phyloP scores from a whole-genome alignment of 306 rosid species.

The Chamaecrista fasciculata region DNA sequence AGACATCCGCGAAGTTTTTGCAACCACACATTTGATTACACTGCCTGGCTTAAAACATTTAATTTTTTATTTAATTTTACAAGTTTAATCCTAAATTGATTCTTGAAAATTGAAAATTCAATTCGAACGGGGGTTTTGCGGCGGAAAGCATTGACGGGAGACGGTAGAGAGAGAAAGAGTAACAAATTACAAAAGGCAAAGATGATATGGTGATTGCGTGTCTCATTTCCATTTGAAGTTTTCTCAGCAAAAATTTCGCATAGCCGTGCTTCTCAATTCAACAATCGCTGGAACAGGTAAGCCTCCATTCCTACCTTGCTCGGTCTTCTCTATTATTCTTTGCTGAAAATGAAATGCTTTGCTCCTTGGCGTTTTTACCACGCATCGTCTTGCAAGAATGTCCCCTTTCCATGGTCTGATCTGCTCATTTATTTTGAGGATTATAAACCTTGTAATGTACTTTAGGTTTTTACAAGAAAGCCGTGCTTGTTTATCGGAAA shows the following conservation, averaged over 20 bases:
- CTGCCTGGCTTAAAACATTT: neutral
- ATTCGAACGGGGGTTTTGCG: neutral
- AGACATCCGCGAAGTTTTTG: neutral
- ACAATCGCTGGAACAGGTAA: neutral
- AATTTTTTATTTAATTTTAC: neutral
- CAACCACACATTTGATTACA: neutral
- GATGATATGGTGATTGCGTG: constrained; percentile 40
- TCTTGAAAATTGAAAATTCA: neutral
- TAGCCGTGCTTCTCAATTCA: constrained; percentile 20
- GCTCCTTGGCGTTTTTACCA: neutral
- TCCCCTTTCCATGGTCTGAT: neutral
- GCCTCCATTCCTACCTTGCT: neutral
- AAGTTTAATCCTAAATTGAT: neutral
- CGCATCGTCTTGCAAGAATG: neutral
- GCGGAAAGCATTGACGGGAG: neutral
- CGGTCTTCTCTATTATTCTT: neutral
- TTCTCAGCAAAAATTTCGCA: constrained; percentile 20
- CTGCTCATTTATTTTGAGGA: neutral
- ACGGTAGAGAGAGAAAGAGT: neutral
- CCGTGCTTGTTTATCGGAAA: neutral
- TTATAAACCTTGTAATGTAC: neutral
- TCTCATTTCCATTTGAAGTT: constrained; percentile 33
- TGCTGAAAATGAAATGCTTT: neutral
- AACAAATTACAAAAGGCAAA: neutral
- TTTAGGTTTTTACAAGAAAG: neutral